Evolutionary conservation across 202 grass and related monocot species (phyloP).

Genomic region (Schoenoplectus triqueter): DNA sequence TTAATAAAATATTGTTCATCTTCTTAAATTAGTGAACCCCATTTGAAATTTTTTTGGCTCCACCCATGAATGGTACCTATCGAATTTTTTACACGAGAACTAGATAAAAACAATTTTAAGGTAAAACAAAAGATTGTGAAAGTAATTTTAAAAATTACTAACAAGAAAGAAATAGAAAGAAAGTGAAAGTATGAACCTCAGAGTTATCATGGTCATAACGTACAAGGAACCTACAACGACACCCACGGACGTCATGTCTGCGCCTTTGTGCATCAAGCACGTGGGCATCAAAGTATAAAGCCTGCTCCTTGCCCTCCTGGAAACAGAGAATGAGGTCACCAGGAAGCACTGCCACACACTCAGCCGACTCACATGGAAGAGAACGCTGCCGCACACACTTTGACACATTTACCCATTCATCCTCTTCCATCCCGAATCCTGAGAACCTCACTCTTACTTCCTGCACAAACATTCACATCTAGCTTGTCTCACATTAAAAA

Average conservation of each 20-base stretch:
- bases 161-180: not conserved
- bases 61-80: too few species aligned
- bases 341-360: slow-evolving; percentile 58
- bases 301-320: slow-evolving; percentile 99
- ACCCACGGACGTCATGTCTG: slow-evolving; percentile 92
- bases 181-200: slow-evolving; percentile 56
- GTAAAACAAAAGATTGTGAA: slow-evolving; percentile 14
- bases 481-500: slow-evolving; percentile 26
- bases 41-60: too few species aligned
- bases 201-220: slow-evolving; percentile 95
- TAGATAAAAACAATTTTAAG: slow-evolving; percentile 8
- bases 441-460: slow-evolving; percentile 87
- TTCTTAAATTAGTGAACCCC: too few species aligned
- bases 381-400: slow-evolving; percentile 74
- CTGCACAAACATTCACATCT: slow-evolving; percentile 40
- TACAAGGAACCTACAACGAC: slow-evolving; percentile 96
- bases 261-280: slow-evolving; percentile 96
- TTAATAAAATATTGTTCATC: too few species aligned
- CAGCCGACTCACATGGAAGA: slow-evolving; percentile 79
- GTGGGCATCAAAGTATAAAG: slow-evolving; percentile 93
- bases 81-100: not conserved
- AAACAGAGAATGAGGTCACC: slow-evolving; percentile 95
- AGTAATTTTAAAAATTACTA: slow-evolving; percentile 14
- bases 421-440: slow-evolving; percentile 79
- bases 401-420: slow-evolving; percentile 96